Base-by-base conservation (phyloP, 768 basidiomycete species). In the Lanmaoa rubissima region DNA sequence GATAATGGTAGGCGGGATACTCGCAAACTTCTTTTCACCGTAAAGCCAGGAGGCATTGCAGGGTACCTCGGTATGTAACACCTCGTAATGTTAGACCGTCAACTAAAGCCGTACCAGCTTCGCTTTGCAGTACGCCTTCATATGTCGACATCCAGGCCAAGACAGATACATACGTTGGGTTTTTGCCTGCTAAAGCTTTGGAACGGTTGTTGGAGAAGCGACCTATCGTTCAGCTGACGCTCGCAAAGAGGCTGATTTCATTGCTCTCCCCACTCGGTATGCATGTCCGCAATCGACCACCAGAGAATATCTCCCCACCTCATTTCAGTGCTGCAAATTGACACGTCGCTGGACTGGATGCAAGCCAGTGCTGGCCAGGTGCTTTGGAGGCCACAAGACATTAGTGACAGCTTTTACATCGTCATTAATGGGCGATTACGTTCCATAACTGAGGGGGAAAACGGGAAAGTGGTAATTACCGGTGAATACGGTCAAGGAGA, bases 401-500 rank as follows among this genome's bases (percentile, higher is more conserved):
- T 76, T 46, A 94, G 95, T 60, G 92, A 98, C 66, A 95, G 94
- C 64, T 98, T 98, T 73, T 98, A 97, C 70, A 97, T 99, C 57
- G 97, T 96, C 59, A 92, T 96, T 69, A 96, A 98, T 68, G 97
- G 97, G 48, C 94, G 97, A 63, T 76, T 99, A 17, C 85, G 97
- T 59, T 91, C 94, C 2, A 88, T 98, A 57, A 80, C 84, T 14
- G 94, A 98, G 65, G 84, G 83, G 24, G 85, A 88, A 28, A 79
- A 77, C 31, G 92, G 90, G 6, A 85, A 80, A 36, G 86, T 96
- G 38, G 82, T 82, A 11, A 94, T 98, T 47, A 79, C 89, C 2
- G 92, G 86, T 9, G 97, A 99, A 76, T 96, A 96, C 65, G 97
- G 97, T 39, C 95, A 98, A 72, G 95, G 94, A 11, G 96, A 98